Base-by-base conservation (phyloP, 2,329 filamentous ascomycete genomes). In the Monilinia fructicola region DNA sequence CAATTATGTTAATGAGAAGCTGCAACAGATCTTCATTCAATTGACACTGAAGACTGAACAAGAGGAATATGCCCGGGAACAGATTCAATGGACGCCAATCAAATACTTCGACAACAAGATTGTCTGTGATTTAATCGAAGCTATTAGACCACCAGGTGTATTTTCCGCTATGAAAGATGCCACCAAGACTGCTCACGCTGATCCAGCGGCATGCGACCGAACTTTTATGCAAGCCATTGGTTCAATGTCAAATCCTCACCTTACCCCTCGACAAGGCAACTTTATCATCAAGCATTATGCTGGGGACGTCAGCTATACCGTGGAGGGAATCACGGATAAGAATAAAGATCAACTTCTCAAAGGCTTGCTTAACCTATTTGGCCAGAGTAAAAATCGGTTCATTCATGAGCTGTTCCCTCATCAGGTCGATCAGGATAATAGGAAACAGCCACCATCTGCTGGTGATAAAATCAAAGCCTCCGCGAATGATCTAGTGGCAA, bases 51-150 rank as follows among this genome's bases (percentile, higher is more conserved):
- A 97, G 81, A 90, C 95, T 0, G 95, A 99, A 78, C 95, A 99
- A 80, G 95, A 99, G 73, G 95, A 99, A 78, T 99, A 99, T 75
- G 92, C 90, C 21, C 85, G 91, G 59, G 95, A 99, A 78, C 89
- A 98, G 82, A 99, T 99, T 76, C 89, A 96, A 76, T 99, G 95
- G 95, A 97, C 93, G 0, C 95, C 95, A 2, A 99, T 99, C 83
- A 96, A 95, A 75, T 99, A 98, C 80, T 99, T 98, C 74, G 95
- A 99, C 80, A 99, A 99, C 84, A 98, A 98, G 83, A 90, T 99
- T 58, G 95, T 99, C 67, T 99, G 95, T 77, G 95, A 97, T 69
- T 79, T 99, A 75, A 99, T 99, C 72, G 95, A 99, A 78, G 91
- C 96, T 76, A 87, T 90, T 76, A 84, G 93, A 64, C 95, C 95